Evolutionary conservation across 495 filamentous ascomycete species (phyloP), one percentile per base, ranked within the genome.

Genomic region (Endocarpon pusillum): DNA sequence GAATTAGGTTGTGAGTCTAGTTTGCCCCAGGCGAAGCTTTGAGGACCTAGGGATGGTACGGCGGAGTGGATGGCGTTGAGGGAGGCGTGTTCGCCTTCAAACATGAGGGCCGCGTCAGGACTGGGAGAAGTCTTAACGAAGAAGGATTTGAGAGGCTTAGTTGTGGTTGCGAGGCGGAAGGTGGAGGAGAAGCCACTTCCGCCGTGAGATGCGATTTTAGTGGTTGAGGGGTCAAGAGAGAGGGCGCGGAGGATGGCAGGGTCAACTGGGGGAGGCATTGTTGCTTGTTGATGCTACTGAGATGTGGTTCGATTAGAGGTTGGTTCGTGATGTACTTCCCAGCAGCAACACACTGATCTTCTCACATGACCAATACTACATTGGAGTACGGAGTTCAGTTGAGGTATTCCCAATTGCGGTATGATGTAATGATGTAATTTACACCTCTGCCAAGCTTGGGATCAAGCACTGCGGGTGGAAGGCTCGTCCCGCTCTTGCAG

Each of bases 111-210:
- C 15, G 81, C 71, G 9, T 72, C 62, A 21, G 57, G 40, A 2
- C 76, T 75, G 7, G 58, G 55, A 2, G 73, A 79, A 0, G 71
- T 87, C 53, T 94, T 93, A 49, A 93, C 62, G 47, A 94, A 94
- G 55, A 71, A 87, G 4, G 35, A 35, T 33, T 51, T 39, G 7
- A 66, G 45, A 21, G 43, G 58, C n/a, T n/a, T n/a, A n/a, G n/a
- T n/a, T n/a, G n/a, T n/a, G 21, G 69, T 66, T 23, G 57, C 69
- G 18, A 94, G 66, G 36, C 74, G 75, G 40, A 67, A 70, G 16
- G 82, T 86, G 16, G 66, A 77, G 11, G 78, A 65, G 54, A 87
- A 89, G 17, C 76, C 78, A 5, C 67, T 72, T 22, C 75, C 73
- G 25, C 82, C 83, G 40, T 79, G 64, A 18, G 66, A 57, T 33